Percentiles rank a stretch among this genome's conserved stretches.
phyloP scores from a whole-genome alignment of 257 asterid species.

The Galeopsis tetrahit region DNA sequence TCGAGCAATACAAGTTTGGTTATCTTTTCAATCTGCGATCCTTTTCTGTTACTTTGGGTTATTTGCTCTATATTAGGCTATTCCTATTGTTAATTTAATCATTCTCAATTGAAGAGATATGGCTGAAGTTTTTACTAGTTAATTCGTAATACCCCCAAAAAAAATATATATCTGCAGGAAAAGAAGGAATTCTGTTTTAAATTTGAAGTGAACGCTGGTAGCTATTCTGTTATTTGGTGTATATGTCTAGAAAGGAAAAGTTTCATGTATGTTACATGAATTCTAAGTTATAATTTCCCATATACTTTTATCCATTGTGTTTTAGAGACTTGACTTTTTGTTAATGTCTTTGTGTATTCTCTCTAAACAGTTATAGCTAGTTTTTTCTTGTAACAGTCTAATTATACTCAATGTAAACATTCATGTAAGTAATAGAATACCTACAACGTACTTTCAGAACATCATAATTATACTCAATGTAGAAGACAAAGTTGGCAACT shows the following conservation, averaged over 20 bases:
- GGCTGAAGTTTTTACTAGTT: background rate
- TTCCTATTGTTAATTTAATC: background rate
- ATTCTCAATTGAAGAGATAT: background rate
- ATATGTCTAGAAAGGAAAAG: background rate
- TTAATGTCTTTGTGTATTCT: background rate
- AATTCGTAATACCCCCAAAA: background rate
- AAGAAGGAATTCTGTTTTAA: background rate
- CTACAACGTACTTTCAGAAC: background rate
- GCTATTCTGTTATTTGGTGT: background rate
- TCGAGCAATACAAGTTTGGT: background rate
- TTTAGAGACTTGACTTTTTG: background rate
- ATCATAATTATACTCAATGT: background rate
- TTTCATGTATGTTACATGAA: background rate
- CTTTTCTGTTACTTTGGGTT: background rate
- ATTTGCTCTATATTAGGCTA: background rate
- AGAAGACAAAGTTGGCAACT: background rate
- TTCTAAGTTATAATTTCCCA: background rate
- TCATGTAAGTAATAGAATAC: background rate
- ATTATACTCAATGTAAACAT: background rate
- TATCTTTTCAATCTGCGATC: background rate
- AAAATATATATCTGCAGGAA: background rate
- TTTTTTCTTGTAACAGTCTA: background rate
- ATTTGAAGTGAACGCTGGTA: background rate
- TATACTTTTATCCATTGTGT: background rate
- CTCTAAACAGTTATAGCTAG: background rate